These are phyloP conservation scores for Boletus vinaceobasis DNA, from an alignment of 768 basidiomycete genomes.

Conservation along the genomic window DNA sequence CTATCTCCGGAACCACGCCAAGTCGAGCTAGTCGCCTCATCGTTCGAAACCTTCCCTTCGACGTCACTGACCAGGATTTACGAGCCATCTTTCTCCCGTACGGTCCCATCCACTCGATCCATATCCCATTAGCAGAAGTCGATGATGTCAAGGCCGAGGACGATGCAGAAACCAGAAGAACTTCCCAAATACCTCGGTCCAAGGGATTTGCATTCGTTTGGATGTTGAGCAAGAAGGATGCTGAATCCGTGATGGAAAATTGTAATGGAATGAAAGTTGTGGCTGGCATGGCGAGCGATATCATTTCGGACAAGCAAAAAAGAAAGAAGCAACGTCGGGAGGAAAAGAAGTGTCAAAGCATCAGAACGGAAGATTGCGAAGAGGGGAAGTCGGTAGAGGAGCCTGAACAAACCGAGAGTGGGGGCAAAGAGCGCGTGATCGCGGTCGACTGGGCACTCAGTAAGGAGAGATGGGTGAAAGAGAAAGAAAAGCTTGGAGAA, in stretches of 20 bases:
- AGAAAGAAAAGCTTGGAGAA: slow-evolving; percentile 53
- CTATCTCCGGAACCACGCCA: slow-evolving; percentile 43
- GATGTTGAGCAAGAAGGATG: slow-evolving; percentile 84
- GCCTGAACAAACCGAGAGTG: slow-evolving; percentile 33
- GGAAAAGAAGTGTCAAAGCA: slow-evolving; percentile 40
- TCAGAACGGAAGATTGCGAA: slow-evolving; percentile 35
- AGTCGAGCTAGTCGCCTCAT: slow-evolving; percentile 81
- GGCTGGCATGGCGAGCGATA: slow-evolving; percentile 55
- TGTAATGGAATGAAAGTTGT: slow-evolving; percentile 74
- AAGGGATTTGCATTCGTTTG: slow-evolving; percentile 95
- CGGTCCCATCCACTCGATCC: slow-evolving; percentile 83
- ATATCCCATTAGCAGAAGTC: slow-evolving; percentile 56
- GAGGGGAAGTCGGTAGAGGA: slow-evolving; percentile 36
- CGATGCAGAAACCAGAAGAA: slow-evolving; percentile 17
- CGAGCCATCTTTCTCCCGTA: slow-evolving; percentile 82
- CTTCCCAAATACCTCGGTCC: slow-evolving; percentile 34
- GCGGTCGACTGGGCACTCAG: slow-evolving; percentile 97
- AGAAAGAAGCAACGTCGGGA: slow-evolving; percentile 57
- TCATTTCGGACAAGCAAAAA: slow-evolving; percentile 64
- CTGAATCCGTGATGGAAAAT: slow-evolving; percentile 73
- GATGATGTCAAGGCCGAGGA: slow-evolving; percentile 28
- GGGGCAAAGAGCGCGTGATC: slow-evolving; percentile 56
- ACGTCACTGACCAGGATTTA: slow-evolving; percentile 81
- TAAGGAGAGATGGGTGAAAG: slow-evolving; percentile 89
- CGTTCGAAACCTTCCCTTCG: slow-evolving; percentile 84